Evolutionary conservation across 1,139 yeast genomes (phyloP), one percentile per base, ranked within the genome.

Genomic region (Tardiomyces blankii): DNA sequence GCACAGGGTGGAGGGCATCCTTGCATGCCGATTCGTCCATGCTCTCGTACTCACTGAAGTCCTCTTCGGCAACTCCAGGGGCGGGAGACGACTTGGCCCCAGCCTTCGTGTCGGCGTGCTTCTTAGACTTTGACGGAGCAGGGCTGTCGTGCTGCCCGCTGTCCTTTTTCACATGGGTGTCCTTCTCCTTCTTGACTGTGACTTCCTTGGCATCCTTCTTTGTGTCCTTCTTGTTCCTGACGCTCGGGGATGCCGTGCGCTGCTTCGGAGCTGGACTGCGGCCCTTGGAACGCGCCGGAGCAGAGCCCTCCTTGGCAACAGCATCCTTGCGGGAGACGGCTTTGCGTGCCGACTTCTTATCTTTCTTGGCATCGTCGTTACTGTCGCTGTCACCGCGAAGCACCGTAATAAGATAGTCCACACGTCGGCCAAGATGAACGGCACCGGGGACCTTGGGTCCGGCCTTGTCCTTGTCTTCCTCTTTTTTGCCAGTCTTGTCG

Each of bases 341-440:
- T 30, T 30, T 30, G 5, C 16, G n/a, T 30, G 35, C 16, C 3
- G 35, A 11, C 35, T 30, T 30, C 16, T 30, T 30, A 14, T 30
- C 35, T 11, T 30, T 30, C 16, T 30, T 30, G n/a, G 11, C 16
- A 30, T 30, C 35, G 9, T 30, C 35, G 5, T 12, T 50, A 50
- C 42, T 43, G 46, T 48, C 56, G 41, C 41, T 74, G 19, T 76
- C 87, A 2, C 56, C 65, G 48, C 75, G 75, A 53, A 91, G 66
- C 27, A 86, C 79, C 2, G 80, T 67, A 40, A 89, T 74, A 55
- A 91, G 72, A 57, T 89, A 91, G 61, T 93, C 98, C 1, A 86
- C 82, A 58, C 99, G 77, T 63, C 99, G 78, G n/a, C 88, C 89
- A 44, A 93, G 70, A 65, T 91, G 99, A 11, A 91, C 93, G 2